Conservation (phyloP, 2,329 filamentous ascomycete species). For the Colletotrichum sublineola region DNA sequence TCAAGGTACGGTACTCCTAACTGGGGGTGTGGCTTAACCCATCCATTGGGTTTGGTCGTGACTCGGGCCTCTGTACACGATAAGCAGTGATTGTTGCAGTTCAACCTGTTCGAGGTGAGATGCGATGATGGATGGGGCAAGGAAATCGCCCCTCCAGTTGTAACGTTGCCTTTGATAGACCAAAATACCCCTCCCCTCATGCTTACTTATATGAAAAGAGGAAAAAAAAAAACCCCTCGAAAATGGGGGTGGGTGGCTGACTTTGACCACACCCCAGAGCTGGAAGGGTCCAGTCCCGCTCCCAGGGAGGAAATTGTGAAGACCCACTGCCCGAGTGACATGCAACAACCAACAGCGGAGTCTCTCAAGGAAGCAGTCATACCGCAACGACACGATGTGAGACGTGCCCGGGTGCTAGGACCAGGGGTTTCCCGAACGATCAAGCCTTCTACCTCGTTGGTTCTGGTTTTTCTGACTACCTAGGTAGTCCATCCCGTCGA, state of each 20-base stretch:
- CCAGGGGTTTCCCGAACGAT: neutral
- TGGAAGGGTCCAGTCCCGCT: slow-evolving; percentile 1
- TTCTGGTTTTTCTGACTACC: neutral
- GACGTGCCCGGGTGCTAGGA: neutral
- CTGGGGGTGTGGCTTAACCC: neutral
- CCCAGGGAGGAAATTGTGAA: slow-evolving; percentile 7
- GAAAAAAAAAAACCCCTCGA: no score
- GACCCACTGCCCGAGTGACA: slow-evolving; percentile 28
- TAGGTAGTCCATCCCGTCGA: neutral
- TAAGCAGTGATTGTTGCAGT: slow-evolving; percentile 12
- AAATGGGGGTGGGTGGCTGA: slow-evolving; percentile 17
- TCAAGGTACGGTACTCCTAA: slow-evolving; percentile 4
- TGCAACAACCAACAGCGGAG: slow-evolving; percentile 37
- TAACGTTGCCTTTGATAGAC: slow-evolving; percentile 40
- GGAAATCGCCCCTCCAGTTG: slow-evolving; percentile 37
- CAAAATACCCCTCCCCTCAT: neutral
- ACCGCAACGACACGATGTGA: slow-evolving; percentile 2
- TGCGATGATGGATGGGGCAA: slow-evolving; percentile 11
- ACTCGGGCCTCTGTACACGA: neutral
- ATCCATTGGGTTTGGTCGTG: neutral
- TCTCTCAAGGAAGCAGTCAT: neutral
- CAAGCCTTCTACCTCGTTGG: slow-evolving; percentile 11
- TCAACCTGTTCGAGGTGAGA: slow-evolving; percentile 1
- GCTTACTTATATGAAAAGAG: neutral
- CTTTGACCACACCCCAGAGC: neutral